Evolutionary conservation across 176 grass and related monocot species (phyloP), one percentile per base, ranked within the genome.

Genomic region (Miscanthus lutarioriparius): DNA sequence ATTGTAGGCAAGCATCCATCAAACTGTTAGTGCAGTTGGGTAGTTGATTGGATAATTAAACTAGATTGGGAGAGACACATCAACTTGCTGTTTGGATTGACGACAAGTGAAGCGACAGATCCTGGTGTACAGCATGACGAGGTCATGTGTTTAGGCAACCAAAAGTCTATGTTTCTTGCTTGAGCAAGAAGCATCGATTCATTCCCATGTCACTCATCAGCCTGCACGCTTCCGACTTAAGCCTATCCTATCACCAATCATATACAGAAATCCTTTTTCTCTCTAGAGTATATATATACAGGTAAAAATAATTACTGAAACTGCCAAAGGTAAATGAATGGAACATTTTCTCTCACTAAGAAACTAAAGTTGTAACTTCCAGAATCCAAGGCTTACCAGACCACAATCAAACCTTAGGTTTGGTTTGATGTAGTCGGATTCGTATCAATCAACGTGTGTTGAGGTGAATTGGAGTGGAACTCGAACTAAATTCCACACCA

Each of bases 141-240:
- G 78, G 4, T 61, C 54, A 86, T 79, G 37, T 67, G 84, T 17
- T 45, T 73, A 39, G 74, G 74, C 80, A 74, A 20, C 79, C 6
- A 30, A 86, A 82, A 89, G 83, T 86, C 51, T 6, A 56, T 64
- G 47, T 30, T 64, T 77, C 33, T 79, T 74, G 88, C 84, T 79
- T 83, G 45, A 86, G 39, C 30, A 86, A 75, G 28, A 86, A 73
- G 69, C 80, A 83, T 87, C 12, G 47, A 38, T 75, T 69, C 68
- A 63, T 63, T 53, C 64, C 39, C 76, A 47, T 41, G 32, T 45
- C 61, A 81, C 76, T 44, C 59, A 36, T 73, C 67, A 37, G 16
- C 87, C 16, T 61, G 61, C 38, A 77, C 70, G 32, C 64, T 68
- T 69, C 28, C 33, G 30, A 10, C 12, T 23, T 22, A 66, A 79